Evolutionary conservation across 805 yeast species (phyloP).

Genomic region (Suhomyces kilbournensis): DNA sequence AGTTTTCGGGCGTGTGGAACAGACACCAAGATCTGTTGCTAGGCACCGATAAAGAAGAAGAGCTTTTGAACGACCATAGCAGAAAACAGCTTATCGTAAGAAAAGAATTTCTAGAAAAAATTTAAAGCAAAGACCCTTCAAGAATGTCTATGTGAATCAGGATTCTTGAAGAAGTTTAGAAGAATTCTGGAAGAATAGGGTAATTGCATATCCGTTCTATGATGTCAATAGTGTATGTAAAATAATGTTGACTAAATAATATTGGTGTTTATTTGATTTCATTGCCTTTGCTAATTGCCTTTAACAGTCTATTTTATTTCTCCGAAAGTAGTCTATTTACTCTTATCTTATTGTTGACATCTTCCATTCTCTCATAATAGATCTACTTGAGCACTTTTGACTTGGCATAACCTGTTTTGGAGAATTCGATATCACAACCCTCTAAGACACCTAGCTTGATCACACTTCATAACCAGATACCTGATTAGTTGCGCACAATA

Average conservation of each 20-base stretch:
- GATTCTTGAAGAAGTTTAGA: conserved; percentile 2
- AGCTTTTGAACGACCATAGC: conserved; percentile 4
- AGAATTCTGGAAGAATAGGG: not conserved
- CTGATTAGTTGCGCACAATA: not conserved
- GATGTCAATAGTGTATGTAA: not conserved
- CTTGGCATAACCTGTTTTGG: not conserved
- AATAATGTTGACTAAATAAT: not conserved
- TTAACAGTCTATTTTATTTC: not conserved
- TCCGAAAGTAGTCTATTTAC: not conserved
- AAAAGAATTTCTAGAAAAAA: conserved; percentile 5
- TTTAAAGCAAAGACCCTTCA: not conserved
- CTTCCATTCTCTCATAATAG: not conserved
- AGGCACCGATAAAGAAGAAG: conserved; percentile 4
- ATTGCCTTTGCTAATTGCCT: not conserved
- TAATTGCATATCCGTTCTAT: not conserved
- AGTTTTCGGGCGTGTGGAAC: conserved; percentile 3
- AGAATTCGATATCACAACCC: not conserved
- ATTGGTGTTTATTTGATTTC: not conserved
- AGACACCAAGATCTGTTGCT: conserved; percentile 2
- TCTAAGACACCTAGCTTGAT: too few species aligned
- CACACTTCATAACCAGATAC: not conserved
- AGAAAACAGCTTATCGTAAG: conserved; percentile 4
- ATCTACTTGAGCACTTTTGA: not conserved
- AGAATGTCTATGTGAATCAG: too few species aligned
- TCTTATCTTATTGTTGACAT: not conserved